A percentile compares a stretch with the other conserved stretches of the same genome.
phyloP scores from a whole-genome alignment of 768 basidiomycete species.

The Kwoniella sp. region DNA sequence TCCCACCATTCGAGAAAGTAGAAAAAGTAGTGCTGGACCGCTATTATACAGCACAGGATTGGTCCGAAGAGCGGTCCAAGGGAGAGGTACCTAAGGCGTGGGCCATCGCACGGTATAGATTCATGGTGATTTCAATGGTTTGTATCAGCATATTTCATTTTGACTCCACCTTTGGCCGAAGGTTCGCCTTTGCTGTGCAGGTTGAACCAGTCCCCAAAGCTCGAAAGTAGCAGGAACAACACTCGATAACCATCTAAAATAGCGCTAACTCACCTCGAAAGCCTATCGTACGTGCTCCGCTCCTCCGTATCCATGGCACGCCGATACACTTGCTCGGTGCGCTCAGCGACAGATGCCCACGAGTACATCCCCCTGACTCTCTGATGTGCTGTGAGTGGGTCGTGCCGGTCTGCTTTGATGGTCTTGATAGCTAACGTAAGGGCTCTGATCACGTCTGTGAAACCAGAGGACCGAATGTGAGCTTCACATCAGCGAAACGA shows the following conservation, averaged over 20 bases:
- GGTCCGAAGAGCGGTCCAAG: slow-evolving; percentile 79
- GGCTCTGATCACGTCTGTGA: slow-evolving; percentile 77
- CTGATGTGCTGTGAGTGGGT: slow-evolving; percentile 73
- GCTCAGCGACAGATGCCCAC: slow-evolving; percentile 75
- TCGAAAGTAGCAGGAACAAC: too few relatives aligned
- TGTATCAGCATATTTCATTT: too few relatives aligned
- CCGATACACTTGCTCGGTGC: slow-evolving; percentile 82
- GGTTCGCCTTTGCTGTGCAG: too few relatives aligned
- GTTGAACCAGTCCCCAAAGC: too few relatives aligned
- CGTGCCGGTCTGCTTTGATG: slow-evolving; percentile 69
- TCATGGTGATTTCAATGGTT: too few relatives aligned
- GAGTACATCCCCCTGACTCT: slow-evolving; percentile 81
- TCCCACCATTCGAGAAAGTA: slow-evolving; percentile 69
- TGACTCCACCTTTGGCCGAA: too few relatives aligned
- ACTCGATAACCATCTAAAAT: background rate
- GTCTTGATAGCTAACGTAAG: slow-evolving; percentile 77
- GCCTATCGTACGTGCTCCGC: slow-evolving; percentile 74
- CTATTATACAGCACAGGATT: slow-evolving; percentile 82
- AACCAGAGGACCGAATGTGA: background rate
- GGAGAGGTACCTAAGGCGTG: slow-evolving; percentile 62
- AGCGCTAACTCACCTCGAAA: slow-evolving; percentile 66
- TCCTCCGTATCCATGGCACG: slow-evolving; percentile 66
- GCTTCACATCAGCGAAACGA: too few relatives aligned
- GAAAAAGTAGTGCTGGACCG: slow-evolving; percentile 89
- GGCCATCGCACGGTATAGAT: too few relatives aligned